phyloP scores from a whole-genome alignment of 208 protist species.

The Wallacemonas rigidus region DNA sequence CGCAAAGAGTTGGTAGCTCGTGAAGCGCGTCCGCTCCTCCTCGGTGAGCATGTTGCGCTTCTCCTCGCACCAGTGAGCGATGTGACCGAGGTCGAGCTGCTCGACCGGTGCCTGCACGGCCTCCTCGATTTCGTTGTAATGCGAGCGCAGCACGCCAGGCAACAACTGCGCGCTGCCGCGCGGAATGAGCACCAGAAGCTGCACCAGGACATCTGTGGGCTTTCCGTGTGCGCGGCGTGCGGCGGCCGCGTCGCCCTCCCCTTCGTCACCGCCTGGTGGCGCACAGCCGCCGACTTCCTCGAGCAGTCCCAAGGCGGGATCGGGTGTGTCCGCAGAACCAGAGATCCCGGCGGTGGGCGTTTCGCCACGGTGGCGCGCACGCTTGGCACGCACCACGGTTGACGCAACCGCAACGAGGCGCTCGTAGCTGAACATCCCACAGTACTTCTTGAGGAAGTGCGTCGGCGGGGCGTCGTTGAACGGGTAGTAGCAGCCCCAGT shows the following conservation, averaged over 20 bases:
- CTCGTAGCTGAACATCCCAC: conserved; percentile 77
- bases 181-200: conserved; percentile 80
- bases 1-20: conserved; percentile 67
- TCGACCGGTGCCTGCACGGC: conserved; percentile 73
- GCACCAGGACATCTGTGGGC: conserved; percentile 80
- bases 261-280: neutral
- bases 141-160: conserved; percentile 55
- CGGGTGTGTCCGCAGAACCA: neutral
- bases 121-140: conserved; percentile 65
- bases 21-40: conserved; percentile 78
- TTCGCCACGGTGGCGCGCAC: conserved; percentile 5
- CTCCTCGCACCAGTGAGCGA: conserved; percentile 69
- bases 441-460: conserved; percentile 73
- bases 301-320: conserved; percentile 1
- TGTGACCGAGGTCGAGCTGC: conserved; percentile 62
- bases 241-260: conserved; percentile 14
- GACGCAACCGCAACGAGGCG: conserved; percentile 56
- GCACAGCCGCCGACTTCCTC: conserved; percentile 4
- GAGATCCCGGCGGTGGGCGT: neutral
- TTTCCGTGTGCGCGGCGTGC: conserved; percentile 8
- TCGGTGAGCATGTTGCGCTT: conserved; percentile 66
- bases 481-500: conserved; percentile 91
- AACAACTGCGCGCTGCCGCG: conserved; percentile 55
- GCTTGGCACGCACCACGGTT: conserved; percentile 17
- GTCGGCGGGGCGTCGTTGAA: conserved; percentile 71